phyloP scores from a whole-genome alignment of 2,329 filamentous ascomycete species.

The Cryphonectria parasitica region DNA sequence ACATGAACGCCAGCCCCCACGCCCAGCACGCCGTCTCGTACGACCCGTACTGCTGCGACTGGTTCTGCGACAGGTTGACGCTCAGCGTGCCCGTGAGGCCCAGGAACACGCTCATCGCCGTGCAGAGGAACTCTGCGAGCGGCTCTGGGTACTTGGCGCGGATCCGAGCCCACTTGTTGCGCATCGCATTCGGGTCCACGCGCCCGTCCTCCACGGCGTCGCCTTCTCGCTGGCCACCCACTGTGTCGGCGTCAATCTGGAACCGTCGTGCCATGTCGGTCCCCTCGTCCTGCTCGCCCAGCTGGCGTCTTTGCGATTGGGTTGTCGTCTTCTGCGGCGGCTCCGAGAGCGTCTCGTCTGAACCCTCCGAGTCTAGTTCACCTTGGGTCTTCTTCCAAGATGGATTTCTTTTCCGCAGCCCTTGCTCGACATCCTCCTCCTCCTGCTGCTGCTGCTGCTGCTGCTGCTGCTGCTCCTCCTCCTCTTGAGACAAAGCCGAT shows the following conservation, averaged over 20 bases:
- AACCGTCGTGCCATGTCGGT: conserved; percentile 30
- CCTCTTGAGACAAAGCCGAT: conserved; percentile 13
- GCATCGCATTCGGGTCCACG: conserved; percentile 32
- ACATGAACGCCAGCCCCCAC: conserved; percentile 39
- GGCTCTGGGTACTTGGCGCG: conserved; percentile 37
- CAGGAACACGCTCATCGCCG: conserved; percentile 35
- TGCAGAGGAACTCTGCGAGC: conserved; percentile 36
- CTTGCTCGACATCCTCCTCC: conserved; percentile 21
- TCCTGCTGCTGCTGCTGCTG: too few species aligned
- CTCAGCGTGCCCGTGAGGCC: conserved; percentile 35
- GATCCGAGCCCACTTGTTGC: conserved; percentile 38
- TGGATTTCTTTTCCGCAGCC: conserved; percentile 6
- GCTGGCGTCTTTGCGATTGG: conserved; percentile 17
- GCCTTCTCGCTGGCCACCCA: conserved; percentile 31
- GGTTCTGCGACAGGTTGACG: conserved; percentile 35
- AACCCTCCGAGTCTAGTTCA: conserved; percentile 5
- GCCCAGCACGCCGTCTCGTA: conserved; percentile 38
- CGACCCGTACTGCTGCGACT: conserved; percentile 33
- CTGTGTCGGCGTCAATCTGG: conserved; percentile 35
- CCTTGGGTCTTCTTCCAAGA: conserved; percentile 10
- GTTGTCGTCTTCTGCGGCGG: conserved; percentile 7
- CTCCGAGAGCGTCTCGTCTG: conserved; percentile 1
- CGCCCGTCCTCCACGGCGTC: conserved; percentile 31
- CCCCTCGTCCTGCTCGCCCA: conserved; percentile 27
- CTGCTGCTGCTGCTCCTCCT: too few species aligned